phyloP scores from a whole-genome alignment of 2,329 filamentous ascomycete genomes.

The Colletotrichum endophyticum region DNA sequence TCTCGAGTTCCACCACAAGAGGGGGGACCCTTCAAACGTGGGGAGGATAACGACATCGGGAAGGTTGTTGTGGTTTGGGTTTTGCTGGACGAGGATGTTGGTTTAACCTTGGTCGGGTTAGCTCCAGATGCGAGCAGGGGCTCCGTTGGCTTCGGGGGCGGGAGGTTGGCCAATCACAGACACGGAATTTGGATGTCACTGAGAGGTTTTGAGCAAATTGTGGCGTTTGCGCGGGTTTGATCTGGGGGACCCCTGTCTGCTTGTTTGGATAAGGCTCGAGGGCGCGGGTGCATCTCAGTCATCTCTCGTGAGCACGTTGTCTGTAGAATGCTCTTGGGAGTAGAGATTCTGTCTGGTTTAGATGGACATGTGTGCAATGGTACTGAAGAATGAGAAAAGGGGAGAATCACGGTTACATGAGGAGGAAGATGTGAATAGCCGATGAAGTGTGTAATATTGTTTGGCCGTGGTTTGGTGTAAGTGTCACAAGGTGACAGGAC shows the following conservation, averaged over 20 bases:
- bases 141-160: neutral
- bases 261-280: neutral
- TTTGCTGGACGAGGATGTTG: neutral
- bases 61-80: neutral
- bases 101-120: conserved; percentile 15
- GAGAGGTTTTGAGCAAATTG: conserved; percentile 58
- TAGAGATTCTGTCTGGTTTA: neutral
- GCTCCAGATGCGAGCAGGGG: conserved; percentile 14
- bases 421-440: neutral
- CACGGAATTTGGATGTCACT: conserved; percentile 19
- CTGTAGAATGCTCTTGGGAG: neutral
- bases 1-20: neutral
- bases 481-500: neutral
- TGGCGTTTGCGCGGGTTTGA: conserved; percentile 26
- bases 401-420: neutral
- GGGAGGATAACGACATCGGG: neutral
- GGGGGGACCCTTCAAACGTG: neutral
- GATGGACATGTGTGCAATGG: neutral
- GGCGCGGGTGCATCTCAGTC: neutral
- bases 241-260: neutral
- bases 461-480: neutral
- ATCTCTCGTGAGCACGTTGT: neutral
- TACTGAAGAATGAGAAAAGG: neutral
- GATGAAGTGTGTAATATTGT: neutral
- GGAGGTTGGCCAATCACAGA: neutral